Conservation (phyloP, 2,329 filamentous ascomycete genomes). For the Pseudogymnoascus sp. region DNA sequence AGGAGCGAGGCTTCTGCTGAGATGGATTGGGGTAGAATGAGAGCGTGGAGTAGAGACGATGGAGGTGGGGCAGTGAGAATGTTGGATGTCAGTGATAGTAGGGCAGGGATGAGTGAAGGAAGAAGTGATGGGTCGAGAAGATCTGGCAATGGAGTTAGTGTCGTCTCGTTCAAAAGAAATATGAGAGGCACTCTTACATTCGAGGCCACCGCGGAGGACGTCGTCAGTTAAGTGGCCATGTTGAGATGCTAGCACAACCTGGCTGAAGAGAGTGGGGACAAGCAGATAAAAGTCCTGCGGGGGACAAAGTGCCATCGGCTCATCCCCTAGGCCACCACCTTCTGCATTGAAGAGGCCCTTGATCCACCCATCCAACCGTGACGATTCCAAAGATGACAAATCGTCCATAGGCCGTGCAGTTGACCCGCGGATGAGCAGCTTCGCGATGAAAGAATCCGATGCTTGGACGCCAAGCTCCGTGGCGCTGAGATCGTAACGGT, state of each 20-base stretch:
- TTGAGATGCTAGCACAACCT: conserved; percentile 63
- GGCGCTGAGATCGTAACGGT: conserved; percentile 60
- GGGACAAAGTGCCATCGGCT: conserved; percentile 71
- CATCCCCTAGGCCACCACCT: conserved; percentile 64
- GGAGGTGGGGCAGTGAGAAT: not conserved
- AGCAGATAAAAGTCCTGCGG: conserved; percentile 77
- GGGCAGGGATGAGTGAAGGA: conserved; percentile 66
- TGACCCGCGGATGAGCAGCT: conserved; percentile 52
- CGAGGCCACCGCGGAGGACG: conserved; percentile 63
- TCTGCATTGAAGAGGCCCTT: conserved; percentile 46
- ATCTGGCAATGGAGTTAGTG: not conserved
- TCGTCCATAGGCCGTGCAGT: conserved; percentile 49
- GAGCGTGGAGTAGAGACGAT: conserved; percentile 52
- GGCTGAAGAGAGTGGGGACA: conserved; percentile 66
- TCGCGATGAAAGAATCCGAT: conserved; percentile 58
- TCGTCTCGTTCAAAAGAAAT: conserved; percentile 4
- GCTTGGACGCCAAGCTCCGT: conserved; percentile 53
- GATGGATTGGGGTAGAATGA: conserved; percentile 61
- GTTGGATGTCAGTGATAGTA: conserved; percentile 59
- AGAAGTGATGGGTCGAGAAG: conserved; percentile 30
- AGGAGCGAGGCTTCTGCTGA: conserved; percentile 62
- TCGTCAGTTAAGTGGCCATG: conserved; percentile 58
- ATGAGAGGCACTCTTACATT: conserved; percentile 49
- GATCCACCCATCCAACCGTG: conserved; percentile 57
- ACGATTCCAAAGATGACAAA: conserved; percentile 49